Evolutionary conservation across 768 basidiomycete species (phyloP), one percentile per base, ranked within the genome.

Genomic region (Lentinula sp.): DNA sequence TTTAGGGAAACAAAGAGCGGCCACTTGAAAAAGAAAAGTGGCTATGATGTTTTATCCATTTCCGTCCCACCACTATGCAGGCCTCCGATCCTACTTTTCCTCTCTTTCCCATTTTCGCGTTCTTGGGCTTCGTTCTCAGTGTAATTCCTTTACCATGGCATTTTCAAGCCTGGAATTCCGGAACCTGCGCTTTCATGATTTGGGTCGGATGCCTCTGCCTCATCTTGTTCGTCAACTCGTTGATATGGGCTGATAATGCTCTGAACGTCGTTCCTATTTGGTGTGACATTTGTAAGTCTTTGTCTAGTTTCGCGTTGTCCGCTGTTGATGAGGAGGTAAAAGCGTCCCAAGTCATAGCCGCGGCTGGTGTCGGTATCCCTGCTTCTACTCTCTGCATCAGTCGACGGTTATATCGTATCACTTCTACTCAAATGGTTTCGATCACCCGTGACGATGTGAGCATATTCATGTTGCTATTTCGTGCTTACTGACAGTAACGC

Each of bases 231-330:
- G 70, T 83, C 41, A 79, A 83, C 63, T 69, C 77, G 3, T 63
- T 84, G 6, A 67, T 80, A 20, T 85, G 83, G 83, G 69, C 68
- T 57, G 72, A 73, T 41, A 73, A 70, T 52, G 62, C 66, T 15
- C 61, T 66, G 9, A 70, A 80, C 61, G 55, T 10, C 33, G 72
- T 74, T 0, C 80, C 79, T 0, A 69, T 82, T 1, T 85, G 81
- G 80, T 85, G 84, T 59, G 83, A 85, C 54, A 83, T 85, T n/a
- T 69, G 83, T 85, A 56, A 42, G 66, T 59, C 18, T 16, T 28
- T 16, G 36, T 41, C n/a, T n/a, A 60, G 16, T 35, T 7, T 56
- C 23, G 8, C 36, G 9, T 41, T n/a, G n/a, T n/a, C n/a, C n/a
- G n/a, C n/a, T n/a, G n/a, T n/a, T n/a, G n/a, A n/a, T n/a, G n/a